Evolutionary conservation across 2,329 filamentous ascomycete genomes (phyloP).

Genomic region (Aspergillus aculeatus): DNA sequence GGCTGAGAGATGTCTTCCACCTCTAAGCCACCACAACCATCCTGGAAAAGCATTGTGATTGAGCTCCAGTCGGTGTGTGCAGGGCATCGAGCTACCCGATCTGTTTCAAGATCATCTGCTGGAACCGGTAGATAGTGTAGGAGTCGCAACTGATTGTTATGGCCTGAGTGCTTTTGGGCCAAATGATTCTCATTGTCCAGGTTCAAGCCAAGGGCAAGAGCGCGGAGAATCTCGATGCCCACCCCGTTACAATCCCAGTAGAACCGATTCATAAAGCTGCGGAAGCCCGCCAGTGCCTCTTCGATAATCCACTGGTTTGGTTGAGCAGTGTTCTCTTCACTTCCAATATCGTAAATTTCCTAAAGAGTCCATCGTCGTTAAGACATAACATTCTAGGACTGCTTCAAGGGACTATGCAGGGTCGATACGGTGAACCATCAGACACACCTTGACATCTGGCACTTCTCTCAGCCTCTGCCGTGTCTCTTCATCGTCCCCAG

Average conservation of each 20-base stretch:
- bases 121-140: conserved; percentile 58
- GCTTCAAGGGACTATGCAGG: not conserved
- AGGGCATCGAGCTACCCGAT: conserved; percentile 49
- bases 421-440: not conserved
- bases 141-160: conserved; percentile 60
- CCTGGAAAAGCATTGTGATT: conserved; percentile 57
- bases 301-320: conserved; percentile 54
- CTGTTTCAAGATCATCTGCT: conserved; percentile 44
- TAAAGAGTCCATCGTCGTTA: conserved; percentile 19
- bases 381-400: not conserved
- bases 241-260: conserved; percentile 50
- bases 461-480: conserved; percentile 46
- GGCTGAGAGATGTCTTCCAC: conserved; percentile 45
- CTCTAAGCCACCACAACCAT: conserved; percentile 52
- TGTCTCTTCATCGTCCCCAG: conserved; percentile 42
- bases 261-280: conserved; percentile 49
- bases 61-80: conserved; percentile 57
- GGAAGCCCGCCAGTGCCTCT: conserved; percentile 47
- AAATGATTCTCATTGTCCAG: conserved; percentile 48
- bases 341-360: conserved; percentile 56
- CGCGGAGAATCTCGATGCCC: conserved; percentile 47
- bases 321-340: conserved; percentile 45
- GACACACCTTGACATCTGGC: conserved; percentile 52
- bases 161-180: conserved; percentile 52
- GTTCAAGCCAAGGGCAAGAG: conserved; percentile 49